Base-by-base conservation (phyloP, 1,284 basidiomycete species). In the Melampsora larici-populina region DNA sequence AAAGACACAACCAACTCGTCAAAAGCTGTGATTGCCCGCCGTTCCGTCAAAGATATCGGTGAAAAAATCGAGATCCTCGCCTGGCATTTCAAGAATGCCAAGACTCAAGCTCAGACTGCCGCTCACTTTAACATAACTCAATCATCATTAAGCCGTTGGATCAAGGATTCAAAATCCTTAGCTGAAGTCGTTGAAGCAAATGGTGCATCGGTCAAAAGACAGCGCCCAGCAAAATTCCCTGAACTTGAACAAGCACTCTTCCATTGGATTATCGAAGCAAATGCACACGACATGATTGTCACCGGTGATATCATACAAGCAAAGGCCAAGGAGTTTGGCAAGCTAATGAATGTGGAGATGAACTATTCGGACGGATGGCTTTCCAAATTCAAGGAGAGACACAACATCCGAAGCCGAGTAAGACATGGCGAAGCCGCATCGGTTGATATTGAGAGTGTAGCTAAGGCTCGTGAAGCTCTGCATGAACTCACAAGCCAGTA, bases 231-330 rank as follows among this genome's bases (percentile, higher is more conserved):
- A 21, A 24, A 18, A 18, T 64, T 79, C 11, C 83, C 83, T 0
- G 81, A 85, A 73, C 83, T 85, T n/a, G 82, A 85, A 36, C 17
- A 74, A 26, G 82, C 83, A 0, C 79, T 85, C 8, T 63, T 79
- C 8, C 70, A 83, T 1, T 85, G 84, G 84, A 75, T 82, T 21
- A 68, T 80, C 51, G 75, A 81, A 63, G 83, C 84, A 82, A 81
- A 84, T 75, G 78, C 80, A 29, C 82, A 81, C 60, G 58, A 80
- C 3, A 79, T 82, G 49, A 71, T 71, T 18, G 76, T 84, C 5
- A 82, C 78, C 63, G 83, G 83, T 7, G 71, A 80, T 9, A 85
- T 86, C 83, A 79, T 85, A 18, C 40, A 79, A 7, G 81, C 79
- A 36, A 29, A 21, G 71, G 77, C 31, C 48, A 33, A 24, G 33